A percentile compares a stretch with the other conserved stretches of the same genome.
Conservation (phyloP, 139 green algal genomes). For the Micractinium conductrix region DNA sequence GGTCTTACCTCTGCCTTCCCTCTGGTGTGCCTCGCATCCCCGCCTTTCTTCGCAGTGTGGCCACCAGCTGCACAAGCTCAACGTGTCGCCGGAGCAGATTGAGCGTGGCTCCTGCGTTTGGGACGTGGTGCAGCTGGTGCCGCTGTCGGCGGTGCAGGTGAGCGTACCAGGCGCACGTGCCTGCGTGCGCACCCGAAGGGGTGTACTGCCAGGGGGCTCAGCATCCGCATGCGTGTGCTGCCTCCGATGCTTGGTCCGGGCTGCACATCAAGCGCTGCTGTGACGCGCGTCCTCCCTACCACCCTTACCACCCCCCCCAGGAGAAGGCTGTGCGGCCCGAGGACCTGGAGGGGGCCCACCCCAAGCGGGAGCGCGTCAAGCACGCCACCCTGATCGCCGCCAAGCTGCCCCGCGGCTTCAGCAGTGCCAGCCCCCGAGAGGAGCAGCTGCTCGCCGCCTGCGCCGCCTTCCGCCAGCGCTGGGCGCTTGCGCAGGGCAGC, state of each 20-base stretch:
- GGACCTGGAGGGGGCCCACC: background rate
- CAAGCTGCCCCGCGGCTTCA: slow-evolving; percentile 24
- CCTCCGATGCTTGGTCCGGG: background rate
- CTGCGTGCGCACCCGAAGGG: background rate
- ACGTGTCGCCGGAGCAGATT: background rate
- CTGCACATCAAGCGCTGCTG: background rate
- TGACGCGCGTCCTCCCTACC: background rate
- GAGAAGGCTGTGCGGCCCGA: slow-evolving; percentile 5
- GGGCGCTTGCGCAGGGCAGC: background rate
- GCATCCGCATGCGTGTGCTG: background rate
- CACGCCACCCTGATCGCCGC: background rate
- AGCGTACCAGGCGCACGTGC: too few relatives aligned
- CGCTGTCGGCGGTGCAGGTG: slow-evolving; percentile 2
- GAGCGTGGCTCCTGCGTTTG: background rate
- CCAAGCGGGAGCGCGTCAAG: slow-evolving; percentile 29
- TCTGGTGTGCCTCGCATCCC: background rate
- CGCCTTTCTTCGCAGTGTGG: slow-evolving; percentile 11
- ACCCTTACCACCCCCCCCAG: background rate
- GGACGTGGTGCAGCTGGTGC: slow-evolving; percentile 13
- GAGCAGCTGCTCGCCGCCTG: background rate
- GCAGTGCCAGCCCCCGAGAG: background rate
- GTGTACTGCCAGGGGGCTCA: background rate
- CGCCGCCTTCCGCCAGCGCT: background rate
- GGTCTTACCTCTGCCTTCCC: background rate
- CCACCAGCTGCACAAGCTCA: slow-evolving; percentile 26